Evolutionary conservation across 106 monocot species (phyloP), one percentile per base, ranked within the genome.

Genomic region (Platanthera guangdongensis): DNA sequence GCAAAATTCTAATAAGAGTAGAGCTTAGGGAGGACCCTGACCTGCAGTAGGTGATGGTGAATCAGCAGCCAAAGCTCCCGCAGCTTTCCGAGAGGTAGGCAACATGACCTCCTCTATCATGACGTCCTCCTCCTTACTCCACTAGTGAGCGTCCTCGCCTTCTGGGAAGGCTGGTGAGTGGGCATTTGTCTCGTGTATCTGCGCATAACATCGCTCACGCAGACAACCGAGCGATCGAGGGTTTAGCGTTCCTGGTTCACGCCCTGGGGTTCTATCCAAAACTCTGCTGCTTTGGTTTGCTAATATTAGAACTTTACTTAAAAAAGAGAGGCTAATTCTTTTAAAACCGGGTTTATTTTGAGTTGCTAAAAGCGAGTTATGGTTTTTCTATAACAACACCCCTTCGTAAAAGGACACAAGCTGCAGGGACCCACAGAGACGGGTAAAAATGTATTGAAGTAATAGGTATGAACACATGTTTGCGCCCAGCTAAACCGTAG

Each of bases 61-160:
- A 70, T 70, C 47, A 6, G 11, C 45, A 3, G 7, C 9, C 70
- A 47, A 45, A 45, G 47, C 47, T 70, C n/a, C n/a, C 8, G 30
- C 16, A 25, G n/a, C 10, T 15, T 1, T 70, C 70, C 14, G 70
- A 45, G 12, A 45, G 70, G 15, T 47, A n/a, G n/a, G n/a, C n/a
- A n/a, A 5, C 70, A 14, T 13, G 47, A 15, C 0, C 1, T 70
- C 70, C 5, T 47, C 47, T n/a, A 70, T 6, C 2, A 47, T 8
- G n/a, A 47, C 70, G 13, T 70, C 70, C 5, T 70, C 70, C 47
- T 70, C 16, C n/a, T n/a, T n/a, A n/a, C 70, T 70, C 70, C 70
- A 70, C 6, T 70, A 45, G 47, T 70, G 47, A 11, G 15, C 70
- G 45, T 47, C 70, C 6, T 47, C 70, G 14, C 46, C 47, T 13